These are phyloP conservation scores for Scedosporium dehoogii DNA, from an alignment of 2,329 filamentous ascomycete species.

Conservation along the genomic window DNA sequence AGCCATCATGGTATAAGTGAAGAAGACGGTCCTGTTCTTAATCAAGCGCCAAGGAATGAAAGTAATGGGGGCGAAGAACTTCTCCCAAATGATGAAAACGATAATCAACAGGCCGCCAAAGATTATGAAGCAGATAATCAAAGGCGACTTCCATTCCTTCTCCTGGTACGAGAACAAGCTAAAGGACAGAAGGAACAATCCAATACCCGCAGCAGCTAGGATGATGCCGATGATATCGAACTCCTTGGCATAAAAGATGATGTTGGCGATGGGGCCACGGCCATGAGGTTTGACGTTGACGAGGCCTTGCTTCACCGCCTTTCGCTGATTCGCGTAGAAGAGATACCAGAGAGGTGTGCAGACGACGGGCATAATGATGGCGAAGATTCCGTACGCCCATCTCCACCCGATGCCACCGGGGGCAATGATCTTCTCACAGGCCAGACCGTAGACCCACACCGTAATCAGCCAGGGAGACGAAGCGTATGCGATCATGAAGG, in stretches of 20 bases:
- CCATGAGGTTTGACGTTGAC: constrained; percentile 15
- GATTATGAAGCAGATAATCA: constrained; percentile 44
- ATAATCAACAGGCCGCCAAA: constrained; percentile 48
- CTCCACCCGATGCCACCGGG: constrained; percentile 43
- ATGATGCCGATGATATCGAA: constrained; percentile 50
- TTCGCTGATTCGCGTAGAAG: constrained; percentile 48
- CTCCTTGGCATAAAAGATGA: constrained; percentile 41
- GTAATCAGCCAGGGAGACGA: constrained; percentile 57
- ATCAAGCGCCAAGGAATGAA: constrained; percentile 47
- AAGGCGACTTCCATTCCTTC: constrained; percentile 35
- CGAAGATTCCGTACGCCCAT: constrained; percentile 59
- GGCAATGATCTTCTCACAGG: constrained; percentile 39
- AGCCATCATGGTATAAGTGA: constrained; percentile 29
- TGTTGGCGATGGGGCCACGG: neutral
- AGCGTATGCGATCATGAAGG: constrained; percentile 53
- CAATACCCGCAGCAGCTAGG: constrained; percentile 42
- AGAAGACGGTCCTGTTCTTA: constrained; percentile 36
- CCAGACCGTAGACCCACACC: constrained; percentile 52
- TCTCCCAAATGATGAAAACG: constrained; percentile 47
- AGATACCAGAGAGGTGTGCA: constrained; percentile 46
- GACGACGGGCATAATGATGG: constrained; percentile 51
- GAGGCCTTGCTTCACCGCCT: constrained; percentile 47
- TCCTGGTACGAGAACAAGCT: constrained; percentile 37
- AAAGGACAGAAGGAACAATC: constrained; percentile 54
- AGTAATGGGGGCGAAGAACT: constrained; percentile 41